Percentiles rank a stretch among this genome's conserved stretches.
Evolutionary conservation across 257 asterid genomes (phyloP).

Genomic region (Orobanche coerulescens): DNA sequence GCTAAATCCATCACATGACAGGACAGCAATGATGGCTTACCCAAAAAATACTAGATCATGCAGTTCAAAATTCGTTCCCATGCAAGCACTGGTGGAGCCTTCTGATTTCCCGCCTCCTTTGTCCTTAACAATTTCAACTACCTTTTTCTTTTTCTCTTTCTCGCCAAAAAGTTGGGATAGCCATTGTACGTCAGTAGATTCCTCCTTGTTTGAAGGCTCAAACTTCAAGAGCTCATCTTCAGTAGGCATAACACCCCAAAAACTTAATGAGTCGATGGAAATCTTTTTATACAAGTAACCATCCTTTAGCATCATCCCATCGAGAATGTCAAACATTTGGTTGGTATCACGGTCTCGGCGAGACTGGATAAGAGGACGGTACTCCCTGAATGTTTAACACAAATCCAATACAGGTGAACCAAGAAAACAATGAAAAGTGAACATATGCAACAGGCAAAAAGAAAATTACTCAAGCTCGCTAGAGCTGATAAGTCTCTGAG

Average conservation of each 20-base stretch:
- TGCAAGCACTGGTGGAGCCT: slow-evolving; percentile 50
- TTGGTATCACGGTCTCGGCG: slow-evolving; percentile 87
- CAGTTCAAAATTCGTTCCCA: slow-evolving; percentile 50
- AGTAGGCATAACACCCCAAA: slow-evolving; percentile 80
- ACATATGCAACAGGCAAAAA: slow-evolving; percentile 9
- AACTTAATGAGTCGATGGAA: slow-evolving; percentile 56
- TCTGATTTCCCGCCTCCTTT: slow-evolving; percentile 57
- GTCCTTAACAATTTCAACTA: slow-evolving; percentile 27
- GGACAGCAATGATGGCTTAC: slow-evolving; percentile 34
- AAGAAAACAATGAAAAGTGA: slow-evolving; percentile 10
- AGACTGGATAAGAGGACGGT: slow-evolving; percentile 80
- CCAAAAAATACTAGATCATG: slow-evolving; percentile 89
- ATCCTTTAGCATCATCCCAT: slow-evolving; percentile 93
- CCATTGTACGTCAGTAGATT: slow-evolving; percentile 64
- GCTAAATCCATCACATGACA: slow-evolving; percentile 9
- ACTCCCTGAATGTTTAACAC: slow-evolving; percentile 49
- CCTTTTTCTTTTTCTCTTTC: slow-evolving; percentile 50
- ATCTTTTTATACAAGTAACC: slow-evolving; percentile 84
- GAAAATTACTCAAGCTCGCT: slow-evolving; percentile 85
- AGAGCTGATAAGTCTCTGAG: slow-evolving; percentile 82
- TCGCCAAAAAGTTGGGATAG: slow-evolving; percentile 82
- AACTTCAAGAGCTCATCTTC: slow-evolving; percentile 87
- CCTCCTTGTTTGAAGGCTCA: slow-evolving; percentile 70
- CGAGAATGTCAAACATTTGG: slow-evolving; percentile 59
- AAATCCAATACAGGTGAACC: slow-evolving; percentile 19